Percentiles rank a stretch among this genome's conserved stretches.
These are phyloP conservation scores for Trichodelitschia bisporula DNA, from an alignment of 495 filamentous ascomycete species.

Conservation along the genomic window DNA sequence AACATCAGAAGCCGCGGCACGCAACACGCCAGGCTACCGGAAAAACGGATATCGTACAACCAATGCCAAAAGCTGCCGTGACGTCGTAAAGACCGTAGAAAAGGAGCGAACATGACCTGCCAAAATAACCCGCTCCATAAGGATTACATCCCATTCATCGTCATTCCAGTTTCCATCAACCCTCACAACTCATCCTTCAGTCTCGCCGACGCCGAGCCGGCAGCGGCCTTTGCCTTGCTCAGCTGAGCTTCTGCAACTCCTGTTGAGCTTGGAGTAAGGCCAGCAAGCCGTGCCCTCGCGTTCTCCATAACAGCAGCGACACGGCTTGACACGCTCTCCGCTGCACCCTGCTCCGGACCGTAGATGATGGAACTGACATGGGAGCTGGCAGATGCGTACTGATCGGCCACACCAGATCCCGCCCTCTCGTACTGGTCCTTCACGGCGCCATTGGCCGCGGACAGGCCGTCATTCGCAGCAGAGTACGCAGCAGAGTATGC, in stretches of 20 bases:
- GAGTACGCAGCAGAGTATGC: constrained; percentile 15
- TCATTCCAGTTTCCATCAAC: neutral
- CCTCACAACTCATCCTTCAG: constrained; percentile 11
- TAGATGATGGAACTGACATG: constrained; percentile 13
- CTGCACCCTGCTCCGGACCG: constrained; percentile 24
- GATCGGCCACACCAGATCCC: too few species aligned
- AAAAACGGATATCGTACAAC: too few species aligned
- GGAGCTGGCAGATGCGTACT: constrained; percentile 4
- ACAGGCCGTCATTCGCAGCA: constrained; percentile 16
- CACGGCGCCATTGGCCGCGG: constrained; percentile 8
- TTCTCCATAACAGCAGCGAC: constrained; percentile 23
- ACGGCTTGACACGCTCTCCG: constrained; percentile 28
- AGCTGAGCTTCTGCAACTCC: constrained; percentile 16
- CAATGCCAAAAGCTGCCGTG: too few species aligned
- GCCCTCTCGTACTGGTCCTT: constrained; percentile 2
- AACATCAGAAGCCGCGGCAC: too few species aligned
- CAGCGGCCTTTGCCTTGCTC: constrained; percentile 19
- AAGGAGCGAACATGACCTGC: too few species aligned
- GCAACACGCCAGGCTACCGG: too few species aligned
- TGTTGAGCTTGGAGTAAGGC: constrained; percentile 20
- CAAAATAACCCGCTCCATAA: too few species aligned
- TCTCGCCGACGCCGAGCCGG: constrained; percentile 15
- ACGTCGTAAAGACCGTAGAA: too few species aligned
- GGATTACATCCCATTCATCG: too few species aligned
- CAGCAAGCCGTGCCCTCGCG: constrained; percentile 23